Percentiles rank a stretch among this genome's conserved stretches.
Conservation (phyloP, 495 filamentous ascomycete species). For the Penicillium ucsense region DNA sequence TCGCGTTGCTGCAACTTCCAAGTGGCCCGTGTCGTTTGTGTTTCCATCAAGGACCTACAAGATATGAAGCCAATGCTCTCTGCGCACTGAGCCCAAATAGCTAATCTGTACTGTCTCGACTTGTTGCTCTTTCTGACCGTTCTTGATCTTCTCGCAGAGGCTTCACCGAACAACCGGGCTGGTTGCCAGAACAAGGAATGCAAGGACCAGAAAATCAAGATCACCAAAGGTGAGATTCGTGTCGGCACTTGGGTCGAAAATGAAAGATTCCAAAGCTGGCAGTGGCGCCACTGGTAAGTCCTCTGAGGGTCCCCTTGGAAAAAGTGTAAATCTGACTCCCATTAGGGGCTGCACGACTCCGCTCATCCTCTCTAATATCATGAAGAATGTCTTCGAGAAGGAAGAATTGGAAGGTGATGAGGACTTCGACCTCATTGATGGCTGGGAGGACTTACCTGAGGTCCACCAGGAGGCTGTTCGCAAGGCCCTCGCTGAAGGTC, state of each 20-base stretch:
- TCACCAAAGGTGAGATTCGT: conserved; percentile 67
- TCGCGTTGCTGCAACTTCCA: background rate
- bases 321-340: background rate
- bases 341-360: conserved; percentile 79
- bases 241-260: conserved; percentile 57
- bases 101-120: no score
- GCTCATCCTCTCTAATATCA: conserved; percentile 45
- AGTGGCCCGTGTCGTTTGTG: background rate
- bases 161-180: conserved; percentile 50
- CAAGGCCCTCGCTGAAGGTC: conserved; percentile 54
- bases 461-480: conserved; percentile 54
- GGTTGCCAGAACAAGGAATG: conserved; percentile 59
- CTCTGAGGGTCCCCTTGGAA: background rate
- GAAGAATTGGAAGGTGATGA: conserved; percentile 11
- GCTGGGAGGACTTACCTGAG: conserved; percentile 58
- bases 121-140: background rate
- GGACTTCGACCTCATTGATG: conserved; percentile 47
- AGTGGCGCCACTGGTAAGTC: conserved; percentile 72
- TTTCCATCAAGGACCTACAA: background rate
- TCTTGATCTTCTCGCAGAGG: conserved; percentile 40
- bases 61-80: no score
- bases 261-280: conserved; percentile 40
- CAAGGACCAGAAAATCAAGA: conserved; percentile 54
- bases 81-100: no score
- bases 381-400: conserved; percentile 26